A percentile compares a stretch with the other conserved stretches of the same genome.
phyloP scores from a whole-genome alignment of 345 rosid genomes.

The Populus ilicifolia region DNA sequence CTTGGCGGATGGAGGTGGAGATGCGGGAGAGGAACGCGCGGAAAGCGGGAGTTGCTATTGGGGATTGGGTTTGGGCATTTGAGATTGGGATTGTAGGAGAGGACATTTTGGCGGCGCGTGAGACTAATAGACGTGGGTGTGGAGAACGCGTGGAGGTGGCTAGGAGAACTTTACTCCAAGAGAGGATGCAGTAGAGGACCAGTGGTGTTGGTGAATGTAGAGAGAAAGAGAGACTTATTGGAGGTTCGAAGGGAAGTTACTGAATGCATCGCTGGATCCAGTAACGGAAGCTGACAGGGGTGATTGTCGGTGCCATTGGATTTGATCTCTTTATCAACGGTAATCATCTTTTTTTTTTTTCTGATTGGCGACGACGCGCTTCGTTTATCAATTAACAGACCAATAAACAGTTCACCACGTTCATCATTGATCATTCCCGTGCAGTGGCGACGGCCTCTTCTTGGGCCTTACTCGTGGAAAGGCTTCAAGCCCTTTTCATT shows the following conservation, averaged over 20 bases:
- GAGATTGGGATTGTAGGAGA: slow-evolving; percentile 55
- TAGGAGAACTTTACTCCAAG: neutral
- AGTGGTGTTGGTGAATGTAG: neutral
- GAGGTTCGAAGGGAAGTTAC: neutral
- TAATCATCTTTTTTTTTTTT: neutral
- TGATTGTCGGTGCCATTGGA: neutral
- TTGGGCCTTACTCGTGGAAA: neutral
- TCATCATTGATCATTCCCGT: neutral
- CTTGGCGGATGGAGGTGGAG: slow-evolving; percentile 60
- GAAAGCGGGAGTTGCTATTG: slow-evolving; percentile 70
- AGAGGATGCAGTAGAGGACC: neutral
- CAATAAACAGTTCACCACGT: neutral
- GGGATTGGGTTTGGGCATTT: slow-evolving; percentile 43
- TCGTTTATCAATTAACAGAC: neutral
- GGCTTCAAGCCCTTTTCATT: neutral
- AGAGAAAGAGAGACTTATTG: neutral
- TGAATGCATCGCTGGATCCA: neutral
- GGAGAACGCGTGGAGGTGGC: neutral
- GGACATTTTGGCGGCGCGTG: slow-evolving; percentile 47
- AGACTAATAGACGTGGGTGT: slow-evolving; percentile 8
- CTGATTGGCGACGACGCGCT: neutral
- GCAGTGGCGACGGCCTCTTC: neutral
- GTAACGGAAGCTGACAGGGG: neutral
- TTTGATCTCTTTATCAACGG: neutral
- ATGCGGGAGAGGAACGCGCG: slow-evolving; percentile 68